Evolutionary conservation across 345 rosid genomes (phyloP).

Genomic region (Cardamine resedifolia): DNA sequence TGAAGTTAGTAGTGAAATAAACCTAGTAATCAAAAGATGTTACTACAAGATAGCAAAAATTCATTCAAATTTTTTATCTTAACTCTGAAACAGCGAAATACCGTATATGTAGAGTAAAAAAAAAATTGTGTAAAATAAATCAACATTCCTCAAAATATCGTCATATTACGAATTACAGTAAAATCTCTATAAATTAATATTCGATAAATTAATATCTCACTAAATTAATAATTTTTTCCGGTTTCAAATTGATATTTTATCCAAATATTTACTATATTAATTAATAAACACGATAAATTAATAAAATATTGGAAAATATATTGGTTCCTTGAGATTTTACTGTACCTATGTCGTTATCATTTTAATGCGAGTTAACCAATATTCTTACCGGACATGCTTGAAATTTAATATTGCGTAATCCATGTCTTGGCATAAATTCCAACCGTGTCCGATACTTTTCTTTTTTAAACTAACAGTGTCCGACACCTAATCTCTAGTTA

Average conservation of each 20-base stretch:
- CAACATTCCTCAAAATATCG: background rate
- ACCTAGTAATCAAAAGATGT: background rate
- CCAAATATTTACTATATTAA: no score
- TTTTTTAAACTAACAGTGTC: background rate
- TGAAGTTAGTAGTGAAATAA: background rate
- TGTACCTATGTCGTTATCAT: background rate
- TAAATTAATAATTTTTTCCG: no score
- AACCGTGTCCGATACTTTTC: background rate
- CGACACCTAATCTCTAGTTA: background rate
- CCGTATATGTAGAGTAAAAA: background rate
- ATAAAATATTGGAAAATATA: no score
- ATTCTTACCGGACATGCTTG: background rate
- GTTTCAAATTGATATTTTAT: no score
- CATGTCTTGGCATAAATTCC: background rate
- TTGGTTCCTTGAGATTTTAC: no score
- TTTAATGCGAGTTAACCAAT: background rate
- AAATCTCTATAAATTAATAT: no score
- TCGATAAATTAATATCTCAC: no score
- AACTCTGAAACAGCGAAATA: background rate
- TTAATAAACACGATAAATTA: no score
- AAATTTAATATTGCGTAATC: constrained; percentile 1
- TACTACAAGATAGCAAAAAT: background rate
- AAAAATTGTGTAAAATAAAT: background rate
- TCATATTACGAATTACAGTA: background rate
- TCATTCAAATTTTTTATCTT: background rate